A percentile compares a stretch with the other conserved stretches of the same genome.
Evolutionary conservation across 106 monocot genomes (phyloP).

Genomic region (Dioscorea alata): DNA sequence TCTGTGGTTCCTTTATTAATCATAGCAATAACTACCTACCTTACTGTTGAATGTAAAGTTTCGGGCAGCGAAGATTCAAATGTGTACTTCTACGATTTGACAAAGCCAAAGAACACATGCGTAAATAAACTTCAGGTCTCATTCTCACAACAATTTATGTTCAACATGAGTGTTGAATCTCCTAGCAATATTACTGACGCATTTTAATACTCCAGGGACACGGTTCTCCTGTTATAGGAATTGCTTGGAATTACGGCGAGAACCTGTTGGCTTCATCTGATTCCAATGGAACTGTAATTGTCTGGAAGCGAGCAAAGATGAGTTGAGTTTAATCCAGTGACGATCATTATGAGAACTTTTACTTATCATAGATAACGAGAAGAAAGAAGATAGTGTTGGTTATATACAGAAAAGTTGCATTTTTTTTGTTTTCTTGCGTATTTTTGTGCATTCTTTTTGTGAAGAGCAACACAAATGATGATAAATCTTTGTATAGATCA

Average conservation of each 20-base stretch:
- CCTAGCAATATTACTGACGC: background rate
- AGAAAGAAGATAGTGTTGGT: too few species aligned
- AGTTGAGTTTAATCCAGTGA: background rate
- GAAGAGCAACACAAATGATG: too few species aligned
- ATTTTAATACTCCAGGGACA: constrained; percentile 53
- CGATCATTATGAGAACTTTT: background rate
- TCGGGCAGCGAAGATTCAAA: constrained; percentile 93
- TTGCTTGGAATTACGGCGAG: constrained; percentile 97
- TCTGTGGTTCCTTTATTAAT: background rate
- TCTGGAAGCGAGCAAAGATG: constrained; percentile 85
- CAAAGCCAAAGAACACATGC: constrained; percentile 70
- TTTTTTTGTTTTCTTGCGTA: too few species aligned
- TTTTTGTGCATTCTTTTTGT: too few species aligned
- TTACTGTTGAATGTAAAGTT: constrained; percentile 36
- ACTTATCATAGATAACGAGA: background rate
- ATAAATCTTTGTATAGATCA: too few species aligned
- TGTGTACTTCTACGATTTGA: constrained; percentile 97
- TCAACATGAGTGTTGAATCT: background rate
- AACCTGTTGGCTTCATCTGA: constrained; percentile 91
- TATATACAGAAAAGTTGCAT: too few species aligned
- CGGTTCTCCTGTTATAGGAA: constrained; percentile 75
- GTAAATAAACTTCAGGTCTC: constrained; percentile 94
- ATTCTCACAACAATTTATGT: constrained; percentile 6
- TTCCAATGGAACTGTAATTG: constrained; percentile 85
- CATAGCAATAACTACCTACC: constrained; percentile 6